A percentile compares a stretch with the other conserved stretches of the same genome.
phyloP scores from a whole-genome alignment of 1,139 yeast species.

The Wickerhamomyces sp. region DNA sequence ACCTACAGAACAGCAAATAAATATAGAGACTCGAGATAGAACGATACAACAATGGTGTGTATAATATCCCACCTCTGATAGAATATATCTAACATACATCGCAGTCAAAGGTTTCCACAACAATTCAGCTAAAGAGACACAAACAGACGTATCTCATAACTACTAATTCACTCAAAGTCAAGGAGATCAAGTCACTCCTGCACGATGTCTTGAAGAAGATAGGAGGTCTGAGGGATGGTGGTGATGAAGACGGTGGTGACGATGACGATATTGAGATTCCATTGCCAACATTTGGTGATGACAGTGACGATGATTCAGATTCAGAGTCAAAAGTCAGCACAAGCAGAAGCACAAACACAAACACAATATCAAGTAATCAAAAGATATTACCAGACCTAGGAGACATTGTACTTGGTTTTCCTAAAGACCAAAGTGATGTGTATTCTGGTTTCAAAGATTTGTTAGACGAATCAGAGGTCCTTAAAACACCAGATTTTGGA shows the following conservation, averaged over 20 bases:
- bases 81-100: no score
- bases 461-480: slow-evolving; percentile 4
- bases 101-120: no score
- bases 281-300: slow-evolving; percentile 19
- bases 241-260: slow-evolving; percentile 23
- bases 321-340: slow-evolving; percentile 8
- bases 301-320: slow-evolving; percentile 21
- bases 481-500: slow-evolving; percentile 12
- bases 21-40: no score
- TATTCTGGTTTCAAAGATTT: slow-evolving; percentile 13
- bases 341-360: slow-evolving; percentile 1
- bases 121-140: slow-evolving; percentile 41
- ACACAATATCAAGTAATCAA: no score
- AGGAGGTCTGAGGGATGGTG: slow-evolving; percentile 37
- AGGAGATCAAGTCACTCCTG: slow-evolving; percentile 31
- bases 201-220: slow-evolving; percentile 36
- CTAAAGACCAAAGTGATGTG: slow-evolving; percentile 15
- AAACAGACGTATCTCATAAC: slow-evolving; percentile 41
- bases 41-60: no score
- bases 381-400: slow-evolving; percentile 9
- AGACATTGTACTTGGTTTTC: slow-evolving; percentile 16
- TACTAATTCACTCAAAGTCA: slow-evolving; percentile 27
- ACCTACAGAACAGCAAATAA: no score
- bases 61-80: no score
- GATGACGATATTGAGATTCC: slow-evolving; percentile 23